Evolutionary conservation across 1,284 basidiomycete species (phyloP).

Genomic region (Naganishia sp.): DNA sequence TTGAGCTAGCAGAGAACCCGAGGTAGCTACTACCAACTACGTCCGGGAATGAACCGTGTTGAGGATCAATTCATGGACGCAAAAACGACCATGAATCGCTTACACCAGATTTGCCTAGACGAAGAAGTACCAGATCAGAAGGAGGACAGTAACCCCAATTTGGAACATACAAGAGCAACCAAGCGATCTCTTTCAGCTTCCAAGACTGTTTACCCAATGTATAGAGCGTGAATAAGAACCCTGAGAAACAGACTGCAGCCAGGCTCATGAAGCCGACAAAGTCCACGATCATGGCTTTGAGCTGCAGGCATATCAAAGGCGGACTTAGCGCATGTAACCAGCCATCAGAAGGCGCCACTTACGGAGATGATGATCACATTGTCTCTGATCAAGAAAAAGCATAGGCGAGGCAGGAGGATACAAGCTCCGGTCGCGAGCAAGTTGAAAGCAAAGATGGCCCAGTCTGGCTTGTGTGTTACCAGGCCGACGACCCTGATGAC

Average conservation of each 20-base stretch:
- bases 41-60: neutral
- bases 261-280: conserved; percentile 83
- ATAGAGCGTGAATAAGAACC: conserved; percentile 79
- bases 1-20: conserved; percentile 60
- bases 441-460: conserved; percentile 75
- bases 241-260: conserved; percentile 69
- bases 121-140: conserved; percentile 10
- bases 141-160: neutral
- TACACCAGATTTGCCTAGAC: conserved; percentile 48
- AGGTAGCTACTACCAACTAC: conserved; percentile 26
- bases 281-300: conserved; percentile 67
- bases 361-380: conserved; percentile 77
- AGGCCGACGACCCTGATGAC: conserved; percentile 68
- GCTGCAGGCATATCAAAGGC: conserved; percentile 51
- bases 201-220: conserved; percentile 69
- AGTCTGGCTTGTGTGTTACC: conserved; percentile 58
- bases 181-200: conserved; percentile 70
- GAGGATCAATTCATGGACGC: neutral
- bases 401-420: conserved; percentile 80
- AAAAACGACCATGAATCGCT: conserved; percentile 42
- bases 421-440: conserved; percentile 80
- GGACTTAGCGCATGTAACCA: too few species aligned
- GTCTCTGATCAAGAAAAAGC: conserved; percentile 80
- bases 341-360: conserved; percentile 40
- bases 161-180: conserved; percentile 63